Conservation (phyloP, 345 rosid species). For the Rubroshorea leprosula region DNA sequence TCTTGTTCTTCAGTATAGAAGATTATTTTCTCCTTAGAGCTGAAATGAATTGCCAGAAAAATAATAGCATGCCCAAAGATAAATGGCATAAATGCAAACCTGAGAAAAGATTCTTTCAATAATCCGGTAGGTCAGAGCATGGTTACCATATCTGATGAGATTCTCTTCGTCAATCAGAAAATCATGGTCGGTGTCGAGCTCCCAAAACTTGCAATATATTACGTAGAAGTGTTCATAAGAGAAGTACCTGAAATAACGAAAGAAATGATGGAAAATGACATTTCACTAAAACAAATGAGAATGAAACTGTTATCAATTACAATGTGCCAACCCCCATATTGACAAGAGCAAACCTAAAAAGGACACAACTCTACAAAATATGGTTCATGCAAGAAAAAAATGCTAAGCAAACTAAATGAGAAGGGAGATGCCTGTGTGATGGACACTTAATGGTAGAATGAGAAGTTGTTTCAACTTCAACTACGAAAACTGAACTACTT, state of each 20-base stretch:
- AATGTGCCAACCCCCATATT: neutral
- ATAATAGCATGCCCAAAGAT: neutral
- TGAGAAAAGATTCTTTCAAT: slow-evolving; percentile 87
- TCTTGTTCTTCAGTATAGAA: neutral
- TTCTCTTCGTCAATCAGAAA: slow-evolving; percentile 75
- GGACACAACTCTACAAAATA: neutral
- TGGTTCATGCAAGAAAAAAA: neutral
- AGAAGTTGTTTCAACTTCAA: neutral
- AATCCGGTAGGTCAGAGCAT: slow-evolving; percentile 85
- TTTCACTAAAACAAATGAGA: neutral
- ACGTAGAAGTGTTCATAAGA: slow-evolving; percentile 91
- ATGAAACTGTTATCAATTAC: neutral
- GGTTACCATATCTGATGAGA: slow-evolving; percentile 76
- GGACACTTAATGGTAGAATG: neutral
- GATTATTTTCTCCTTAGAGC: slow-evolving; percentile 6
- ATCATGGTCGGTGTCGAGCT: slow-evolving; percentile 80
- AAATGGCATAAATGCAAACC: slow-evolving; percentile 31
- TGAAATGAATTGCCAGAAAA: neutral
- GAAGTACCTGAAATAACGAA: slow-evolving; percentile 59
- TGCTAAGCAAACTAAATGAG: neutral
- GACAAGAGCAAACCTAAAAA: neutral
- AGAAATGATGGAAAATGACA: slow-evolving; percentile 3
- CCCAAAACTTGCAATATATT: slow-evolving; percentile 86
- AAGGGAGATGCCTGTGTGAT: neutral
- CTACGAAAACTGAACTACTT: neutral